A percentile compares a stretch with the other conserved stretches of the same genome.
Conservation (phyloP, 2,329 filamentous ascomycete species). For the Sordariomycetes sp. region DNA sequence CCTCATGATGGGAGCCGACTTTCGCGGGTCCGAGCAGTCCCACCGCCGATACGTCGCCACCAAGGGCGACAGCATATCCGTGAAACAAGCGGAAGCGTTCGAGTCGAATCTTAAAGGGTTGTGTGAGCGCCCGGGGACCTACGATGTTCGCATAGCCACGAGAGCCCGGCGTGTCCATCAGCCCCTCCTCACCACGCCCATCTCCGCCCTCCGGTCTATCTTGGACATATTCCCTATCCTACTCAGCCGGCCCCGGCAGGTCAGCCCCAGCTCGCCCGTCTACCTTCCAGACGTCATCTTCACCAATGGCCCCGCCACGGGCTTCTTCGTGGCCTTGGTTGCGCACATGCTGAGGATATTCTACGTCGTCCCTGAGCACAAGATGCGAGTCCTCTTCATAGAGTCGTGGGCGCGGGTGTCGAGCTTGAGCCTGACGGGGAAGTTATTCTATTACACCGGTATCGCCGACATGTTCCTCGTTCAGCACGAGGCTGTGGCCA, state of each 20-base stretch:
- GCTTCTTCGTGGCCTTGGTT: slow-evolving; percentile 57
- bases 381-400: slow-evolving; percentile 70
- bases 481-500: slow-evolving; percentile 61
- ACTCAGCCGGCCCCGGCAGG: slow-evolving; percentile 16
- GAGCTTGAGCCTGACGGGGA: slow-evolving; percentile 75
- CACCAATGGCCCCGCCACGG: slow-evolving; percentile 83
- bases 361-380: slow-evolving; percentile 31
- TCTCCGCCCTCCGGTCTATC: slow-evolving; percentile 58
- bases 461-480: slow-evolving; percentile 73
- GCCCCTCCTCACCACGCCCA: slow-evolving; percentile 59
- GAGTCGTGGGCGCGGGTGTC: slow-evolving; percentile 87
- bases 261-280: slow-evolving; percentile 23
- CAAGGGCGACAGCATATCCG: slow-evolving; percentile 60
- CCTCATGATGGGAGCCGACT: slow-evolving; percentile 59
- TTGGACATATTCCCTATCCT: slow-evolving; percentile 49
- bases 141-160: slow-evolving; percentile 57
- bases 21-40: slow-evolving; percentile 36
- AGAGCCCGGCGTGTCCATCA: slow-evolving; percentile 79
- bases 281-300: slow-evolving; percentile 58
- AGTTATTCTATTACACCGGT: slow-evolving; percentile 51
- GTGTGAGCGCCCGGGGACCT: slow-evolving; percentile 31
- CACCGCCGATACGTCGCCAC: slow-evolving; percentile 77
- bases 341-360: slow-evolving; percentile 37
- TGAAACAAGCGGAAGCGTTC: slow-evolving; percentile 51
- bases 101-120: not conserved